A percentile compares a stretch with the other conserved stretches of the same genome.
Conservation (phyloP, 2,329 filamentous ascomycete species). For the Teratosphaeria pseudoeucalypti region DNA sequence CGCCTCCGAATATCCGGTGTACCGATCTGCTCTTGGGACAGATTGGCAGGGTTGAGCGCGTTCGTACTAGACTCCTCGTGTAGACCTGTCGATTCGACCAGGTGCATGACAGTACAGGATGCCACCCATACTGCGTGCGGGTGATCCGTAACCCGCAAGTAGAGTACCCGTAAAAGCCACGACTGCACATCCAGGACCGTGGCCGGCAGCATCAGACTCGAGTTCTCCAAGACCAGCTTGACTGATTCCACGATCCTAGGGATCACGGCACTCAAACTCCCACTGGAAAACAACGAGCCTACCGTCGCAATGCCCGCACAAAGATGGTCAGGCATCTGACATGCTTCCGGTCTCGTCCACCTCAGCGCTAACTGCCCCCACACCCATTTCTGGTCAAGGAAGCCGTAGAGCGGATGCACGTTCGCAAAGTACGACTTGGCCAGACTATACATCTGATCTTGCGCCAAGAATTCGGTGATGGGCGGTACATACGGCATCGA, state of each 20-base stretch:
- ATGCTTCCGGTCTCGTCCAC: slow-evolving; percentile 14
- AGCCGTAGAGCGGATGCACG: slow-evolving; percentile 44
- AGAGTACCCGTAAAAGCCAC: slow-evolving; percentile 45
- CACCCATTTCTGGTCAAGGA: slow-evolving; percentile 29
- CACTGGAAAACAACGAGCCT: slow-evolving; percentile 41
- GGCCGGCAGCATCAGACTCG: slow-evolving; percentile 27
- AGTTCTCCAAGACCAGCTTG: slow-evolving; percentile 34
- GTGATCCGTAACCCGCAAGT: slow-evolving; percentile 43
- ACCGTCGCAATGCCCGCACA: slow-evolving; percentile 47
- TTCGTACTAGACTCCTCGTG: slow-evolving; percentile 30
- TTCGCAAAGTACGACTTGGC: slow-evolving; percentile 43
- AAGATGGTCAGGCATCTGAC: slow-evolving; percentile 26
- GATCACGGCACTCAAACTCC: slow-evolving; percentile 8
- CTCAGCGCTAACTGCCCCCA: slow-evolving; percentile 14
- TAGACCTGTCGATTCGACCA: slow-evolving; percentile 44
- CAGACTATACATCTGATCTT: slow-evolving; percentile 38
- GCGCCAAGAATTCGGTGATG: slow-evolving; percentile 39
- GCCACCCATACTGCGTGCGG: slow-evolving; percentile 49
- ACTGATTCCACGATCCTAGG: slow-evolving; percentile 28
- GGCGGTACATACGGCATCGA: slow-evolving; percentile 9
- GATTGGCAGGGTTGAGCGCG: slow-evolving; percentile 14
- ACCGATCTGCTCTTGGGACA: slow-evolving; percentile 11
- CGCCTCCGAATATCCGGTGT: slow-evolving; percentile 19
- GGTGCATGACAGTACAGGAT: slow-evolving; percentile 47
- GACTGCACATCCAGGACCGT: slow-evolving; percentile 34